Percentiles rank a stretch among this genome's conserved stretches.
Conservation (phyloP, 768 basidiomycete genomes). For the Tephrocybe sp. region DNA sequence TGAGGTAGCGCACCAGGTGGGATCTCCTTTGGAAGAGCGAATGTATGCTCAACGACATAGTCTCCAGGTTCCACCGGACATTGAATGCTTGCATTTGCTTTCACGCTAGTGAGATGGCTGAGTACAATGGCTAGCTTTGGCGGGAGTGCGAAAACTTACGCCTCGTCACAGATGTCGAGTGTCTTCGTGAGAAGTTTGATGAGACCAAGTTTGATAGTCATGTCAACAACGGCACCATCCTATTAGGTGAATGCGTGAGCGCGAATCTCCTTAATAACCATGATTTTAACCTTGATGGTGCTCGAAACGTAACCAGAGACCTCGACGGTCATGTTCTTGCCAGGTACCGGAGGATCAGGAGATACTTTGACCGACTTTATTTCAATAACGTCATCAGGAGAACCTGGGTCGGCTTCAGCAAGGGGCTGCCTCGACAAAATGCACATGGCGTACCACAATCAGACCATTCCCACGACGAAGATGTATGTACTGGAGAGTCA, state of each 20-base stretch:
- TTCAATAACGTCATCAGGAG: conserved; percentile 45
- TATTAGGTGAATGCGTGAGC: conserved; percentile 27
- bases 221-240: conserved; percentile 91
- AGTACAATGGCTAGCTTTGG: conserved; percentile 1
- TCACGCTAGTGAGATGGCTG: conserved; percentile 38
- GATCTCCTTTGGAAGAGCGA: conserved; percentile 88
- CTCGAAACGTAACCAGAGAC: conserved; percentile 62
- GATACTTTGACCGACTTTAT: conserved; percentile 70
- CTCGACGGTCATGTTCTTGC: conserved; percentile 80
- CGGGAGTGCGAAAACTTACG: conserved; percentile 54
- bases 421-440: conserved; percentile 4
- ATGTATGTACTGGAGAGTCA: conserved; percentile 28
- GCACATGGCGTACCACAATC: conserved; percentile 67
- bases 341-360: conserved; percentile 91
- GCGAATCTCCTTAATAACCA: neutral
- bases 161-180: conserved; percentile 93
- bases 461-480: conserved; percentile 60
- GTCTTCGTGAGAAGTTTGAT: conserved; percentile 82
- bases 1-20: conserved; percentile 57
- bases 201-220: conserved; percentile 87
- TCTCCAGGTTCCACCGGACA: conserved; percentile 80
- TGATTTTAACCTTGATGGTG: conserved; percentile 59
- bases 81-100: conserved; percentile 72
- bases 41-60: conserved; percentile 79
- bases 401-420: conserved; percentile 36